Conservation (phyloP, 768 basidiomycete genomes). For the Rossbeevera mucosa region DNA sequence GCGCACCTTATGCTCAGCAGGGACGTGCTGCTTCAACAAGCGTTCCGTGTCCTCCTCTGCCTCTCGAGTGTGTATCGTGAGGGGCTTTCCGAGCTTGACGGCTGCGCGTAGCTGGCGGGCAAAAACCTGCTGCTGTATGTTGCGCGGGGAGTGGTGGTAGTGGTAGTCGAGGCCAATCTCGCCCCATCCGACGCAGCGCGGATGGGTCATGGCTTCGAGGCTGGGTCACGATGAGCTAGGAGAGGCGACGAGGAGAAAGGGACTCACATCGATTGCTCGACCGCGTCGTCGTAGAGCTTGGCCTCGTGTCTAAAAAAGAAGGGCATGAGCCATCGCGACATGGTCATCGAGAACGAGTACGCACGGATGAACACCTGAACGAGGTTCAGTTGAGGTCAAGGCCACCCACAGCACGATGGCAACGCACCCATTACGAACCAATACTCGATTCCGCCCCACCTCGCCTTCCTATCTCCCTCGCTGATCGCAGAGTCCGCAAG, state of each 20-base stretch:
- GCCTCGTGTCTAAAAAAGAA: conserved; percentile 57
- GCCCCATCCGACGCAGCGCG: conserved; percentile 83
- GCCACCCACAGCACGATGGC: not conserved
- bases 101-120: conserved; percentile 64
- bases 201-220: conserved; percentile 70
- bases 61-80: conserved; percentile 85
- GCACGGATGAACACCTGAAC: conserved; percentile 71
- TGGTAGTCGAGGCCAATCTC: conserved; percentile 88
- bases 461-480: conserved; percentile 39
- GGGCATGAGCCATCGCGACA: not conserved
- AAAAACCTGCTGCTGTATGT: conserved; percentile 63
- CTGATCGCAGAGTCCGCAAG: conserved; percentile 67
- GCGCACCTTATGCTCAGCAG: conserved; percentile 60
- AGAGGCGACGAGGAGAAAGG: not conserved
- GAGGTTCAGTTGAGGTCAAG: not conserved
- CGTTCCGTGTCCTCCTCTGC: conserved; percentile 79
- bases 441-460: conserved; percentile 71
- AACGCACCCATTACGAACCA: conserved; percentile 77
- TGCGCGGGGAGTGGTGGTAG: conserved; percentile 72
- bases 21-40: conserved; percentile 74
- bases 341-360: conserved; percentile 16
- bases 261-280: conserved; percentile 66
- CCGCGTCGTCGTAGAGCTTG: conserved; percentile 56
- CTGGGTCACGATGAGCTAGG: conserved; percentile 30
- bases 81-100: conserved; percentile 63